These are phyloP conservation scores for Licmophora abbreviata DNA, from an alignment of 108 stramenopile species.

Conservation along the genomic window DNA sequence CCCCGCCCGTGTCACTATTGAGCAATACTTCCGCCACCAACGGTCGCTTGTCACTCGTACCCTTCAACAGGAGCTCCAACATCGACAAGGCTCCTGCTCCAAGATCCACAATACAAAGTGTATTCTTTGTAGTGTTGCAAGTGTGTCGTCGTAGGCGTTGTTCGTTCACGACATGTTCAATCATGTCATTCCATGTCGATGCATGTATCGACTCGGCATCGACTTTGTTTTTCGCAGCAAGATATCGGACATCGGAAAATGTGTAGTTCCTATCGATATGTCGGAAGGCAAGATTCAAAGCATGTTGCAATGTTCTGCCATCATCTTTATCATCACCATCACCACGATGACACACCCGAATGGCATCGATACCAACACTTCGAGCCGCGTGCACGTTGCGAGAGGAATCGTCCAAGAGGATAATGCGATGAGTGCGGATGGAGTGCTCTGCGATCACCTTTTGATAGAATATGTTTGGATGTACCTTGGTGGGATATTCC, in stretches of 20 bases:
- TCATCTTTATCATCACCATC: constrained; percentile 4
- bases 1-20: neutral
- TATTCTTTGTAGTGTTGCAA: constrained; percentile 1
- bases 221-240: constrained; percentile 67
- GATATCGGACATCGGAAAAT: constrained; percentile 63
- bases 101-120: constrained; percentile 14
- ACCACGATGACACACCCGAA: constrained; percentile 15
- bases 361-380: constrained; percentile 28
- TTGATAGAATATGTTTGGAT: constrained; percentile 46
- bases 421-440: constrained; percentile 1
- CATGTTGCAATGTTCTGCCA: constrained; percentile 37
- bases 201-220: constrained; percentile 59
- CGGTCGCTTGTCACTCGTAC: constrained; percentile 21
- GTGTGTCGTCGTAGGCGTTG: constrained; percentile 12
- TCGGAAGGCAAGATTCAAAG: constrained; percentile 39
- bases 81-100: constrained; percentile 74
- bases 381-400: constrained; percentile 2
- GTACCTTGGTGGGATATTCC: constrained; percentile 57
- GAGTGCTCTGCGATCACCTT: constrained; percentile 15
- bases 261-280: constrained; percentile 28
- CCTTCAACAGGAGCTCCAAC: constrained; percentile 47
- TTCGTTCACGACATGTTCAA: constrained; percentile 13
- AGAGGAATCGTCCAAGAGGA: constrained; percentile 28
- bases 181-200: constrained; percentile 44
- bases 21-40: constrained; percentile 13